A percentile compares a stretch with the other conserved stretches of the same genome.
phyloP scores from a whole-genome alignment of 345 rosid species.

The Hibiscus mutabilis region DNA sequence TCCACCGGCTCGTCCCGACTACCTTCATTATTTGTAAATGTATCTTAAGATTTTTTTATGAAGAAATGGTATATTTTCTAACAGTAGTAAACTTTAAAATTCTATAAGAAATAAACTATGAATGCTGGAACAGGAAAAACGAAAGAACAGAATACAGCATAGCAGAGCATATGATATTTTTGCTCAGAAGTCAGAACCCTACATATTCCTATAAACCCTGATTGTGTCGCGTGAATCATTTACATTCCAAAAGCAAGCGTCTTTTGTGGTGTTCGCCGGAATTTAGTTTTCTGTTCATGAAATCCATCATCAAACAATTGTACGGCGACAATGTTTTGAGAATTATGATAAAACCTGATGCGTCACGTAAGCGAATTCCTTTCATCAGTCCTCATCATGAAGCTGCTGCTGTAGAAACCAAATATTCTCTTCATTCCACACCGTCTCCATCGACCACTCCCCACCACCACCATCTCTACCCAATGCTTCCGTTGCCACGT shows the following conservation, averaged over 20 bases:
- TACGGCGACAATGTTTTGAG: not conserved
- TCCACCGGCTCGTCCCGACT: no score
- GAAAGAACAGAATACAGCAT: not conserved
- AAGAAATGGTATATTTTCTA: not conserved
- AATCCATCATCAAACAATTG: not conserved
- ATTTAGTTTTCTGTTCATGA: not conserved
- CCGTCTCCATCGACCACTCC: constrained; percentile 37
- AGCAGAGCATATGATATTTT: not conserved
- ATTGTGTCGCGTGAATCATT: constrained; percentile 5
- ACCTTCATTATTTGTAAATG: no score
- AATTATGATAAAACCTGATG: constrained; percentile 11
- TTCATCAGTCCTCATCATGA: constrained; percentile 8
- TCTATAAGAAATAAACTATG: not conserved
- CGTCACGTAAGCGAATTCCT: constrained; percentile 37
- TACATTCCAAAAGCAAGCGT: constrained; percentile 1
- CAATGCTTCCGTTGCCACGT: constrained; percentile 12
- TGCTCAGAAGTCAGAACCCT: not conserved
- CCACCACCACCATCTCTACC: constrained; percentile 15
- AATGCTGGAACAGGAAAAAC: not conserved
- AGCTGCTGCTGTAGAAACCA: constrained; percentile 42
- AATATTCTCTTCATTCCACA: constrained; percentile 56
- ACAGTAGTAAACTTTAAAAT: not conserved
- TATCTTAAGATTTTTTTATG: not conserved
- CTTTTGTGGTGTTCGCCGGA: not conserved
- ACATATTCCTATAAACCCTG: not conserved